These are phyloP conservation scores for Tetracladium marchalianum DNA, from an alignment of 495 filamentous ascomycete species.

Conservation along the genomic window DNA sequence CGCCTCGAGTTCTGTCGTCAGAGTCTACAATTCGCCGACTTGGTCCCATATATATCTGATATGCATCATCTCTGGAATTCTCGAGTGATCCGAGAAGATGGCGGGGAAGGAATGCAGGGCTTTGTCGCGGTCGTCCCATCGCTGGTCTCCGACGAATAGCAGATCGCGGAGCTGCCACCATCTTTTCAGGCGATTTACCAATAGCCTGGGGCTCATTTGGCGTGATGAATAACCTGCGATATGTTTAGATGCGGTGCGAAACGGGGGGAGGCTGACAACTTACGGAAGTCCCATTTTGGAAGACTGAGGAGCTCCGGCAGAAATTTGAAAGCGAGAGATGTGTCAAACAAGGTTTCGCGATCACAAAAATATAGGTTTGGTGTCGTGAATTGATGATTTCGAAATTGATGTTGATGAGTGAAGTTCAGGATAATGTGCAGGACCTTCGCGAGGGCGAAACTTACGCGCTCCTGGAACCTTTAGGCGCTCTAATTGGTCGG, in stretches of 20 bases:
- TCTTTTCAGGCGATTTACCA: constrained; percentile 36
- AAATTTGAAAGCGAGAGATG: background rate
- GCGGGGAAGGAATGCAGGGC: too few relatives aligned
- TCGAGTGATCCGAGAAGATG: too few relatives aligned
- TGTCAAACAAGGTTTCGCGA: constrained; percentile 4
- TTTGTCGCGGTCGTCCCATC: background rate
- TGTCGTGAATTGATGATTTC: constrained; percentile 5
- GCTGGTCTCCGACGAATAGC: constrained; percentile 48
- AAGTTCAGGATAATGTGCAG: constrained; percentile 3
- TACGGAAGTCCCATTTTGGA: constrained; percentile 73
- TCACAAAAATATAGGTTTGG: constrained; percentile 1
- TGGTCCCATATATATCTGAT: too few relatives aligned
- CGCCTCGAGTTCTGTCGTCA: background rate
- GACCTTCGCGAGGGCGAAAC: background rate
- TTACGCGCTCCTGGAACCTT: background rate
- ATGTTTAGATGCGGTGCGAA: constrained; percentile 22
- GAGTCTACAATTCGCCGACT: background rate
- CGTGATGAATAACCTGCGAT: constrained; percentile 39
- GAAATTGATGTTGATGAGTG: constrained; percentile 7
- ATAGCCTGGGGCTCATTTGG: constrained; percentile 46
- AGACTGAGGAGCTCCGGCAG: constrained; percentile 2
- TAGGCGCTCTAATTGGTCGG: too few relatives aligned
- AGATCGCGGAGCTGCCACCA: constrained; percentile 53
- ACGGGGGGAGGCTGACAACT: constrained; percentile 32
- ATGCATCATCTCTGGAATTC: too few relatives aligned